Conservation (phyloP, 2,329 filamentous ascomycete genomes). For the Neofusicoccum ribis region DNA sequence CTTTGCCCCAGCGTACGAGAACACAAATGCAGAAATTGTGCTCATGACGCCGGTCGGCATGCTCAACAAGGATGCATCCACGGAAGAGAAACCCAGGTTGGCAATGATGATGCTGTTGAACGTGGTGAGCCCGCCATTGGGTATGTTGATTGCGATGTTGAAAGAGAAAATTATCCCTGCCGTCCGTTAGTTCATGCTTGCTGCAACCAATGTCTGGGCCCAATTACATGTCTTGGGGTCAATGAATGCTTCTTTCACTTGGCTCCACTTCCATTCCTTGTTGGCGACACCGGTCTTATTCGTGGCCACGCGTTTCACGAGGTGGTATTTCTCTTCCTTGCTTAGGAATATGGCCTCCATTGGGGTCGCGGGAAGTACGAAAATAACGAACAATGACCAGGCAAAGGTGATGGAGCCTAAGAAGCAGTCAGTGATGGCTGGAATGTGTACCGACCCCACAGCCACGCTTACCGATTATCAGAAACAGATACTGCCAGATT, state of each 20-base stretch:
- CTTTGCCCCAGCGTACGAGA: constrained; percentile 33
- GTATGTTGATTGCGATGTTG: constrained; percentile 37
- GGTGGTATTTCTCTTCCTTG: constrained; percentile 8
- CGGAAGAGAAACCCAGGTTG: constrained; percentile 39
- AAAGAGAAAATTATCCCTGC: constrained; percentile 22
- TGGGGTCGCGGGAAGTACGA: not conserved
- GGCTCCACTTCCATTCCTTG: constrained; percentile 30
- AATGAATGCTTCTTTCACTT: constrained; percentile 33
- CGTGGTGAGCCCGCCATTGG: constrained; percentile 40
- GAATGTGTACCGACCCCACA: no score
- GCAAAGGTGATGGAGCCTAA: constrained; percentile 11
- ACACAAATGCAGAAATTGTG: constrained; percentile 33
- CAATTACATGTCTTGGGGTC: constrained; percentile 38
- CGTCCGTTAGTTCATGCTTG: not conserved
- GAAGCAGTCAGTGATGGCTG: not conserved
- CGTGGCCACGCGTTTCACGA: constrained; percentile 10
- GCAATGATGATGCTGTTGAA: constrained; percentile 43
- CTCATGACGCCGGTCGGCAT: constrained; percentile 40
- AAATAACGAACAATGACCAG: constrained; percentile 5
- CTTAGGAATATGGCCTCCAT: constrained; percentile 8
- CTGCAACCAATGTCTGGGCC: no score
- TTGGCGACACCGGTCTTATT: constrained; percentile 21
- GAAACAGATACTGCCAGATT: constrained; percentile 23
- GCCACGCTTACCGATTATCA: constrained; percentile 11
- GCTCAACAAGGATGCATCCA: constrained; percentile 39